Evolutionary conservation across 192 early-diverging fungal species (phyloP).

Genomic region (Spizellomyces punctatus): DNA sequence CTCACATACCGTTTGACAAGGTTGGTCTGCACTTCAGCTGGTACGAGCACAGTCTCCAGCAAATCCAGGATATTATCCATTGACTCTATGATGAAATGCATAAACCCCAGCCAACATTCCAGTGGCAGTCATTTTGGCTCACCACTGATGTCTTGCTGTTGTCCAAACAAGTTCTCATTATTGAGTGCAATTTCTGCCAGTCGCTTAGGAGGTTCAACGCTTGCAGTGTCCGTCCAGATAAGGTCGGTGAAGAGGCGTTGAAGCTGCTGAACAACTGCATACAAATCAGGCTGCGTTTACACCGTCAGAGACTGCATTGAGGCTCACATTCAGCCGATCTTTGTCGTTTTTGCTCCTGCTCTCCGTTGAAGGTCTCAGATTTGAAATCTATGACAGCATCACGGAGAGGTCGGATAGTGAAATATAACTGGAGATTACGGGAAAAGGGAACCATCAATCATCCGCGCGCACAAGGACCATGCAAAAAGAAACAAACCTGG

Average conservation of each 20-base stretch:
- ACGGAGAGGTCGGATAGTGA: conserved; percentile 31
- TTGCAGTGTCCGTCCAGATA: conserved; percentile 17
- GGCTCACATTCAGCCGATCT: background rate
- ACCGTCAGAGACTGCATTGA: background rate
- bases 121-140: background rate
- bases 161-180: conserved; percentile 29
- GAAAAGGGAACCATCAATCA: too few relatives aligned
- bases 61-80: conserved; percentile 48
- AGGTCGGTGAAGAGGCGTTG: conserved; percentile 26
- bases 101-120: background rate
- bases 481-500: background rate
- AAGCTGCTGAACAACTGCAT: conserved; percentile 25
- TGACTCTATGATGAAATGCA: conserved; percentile 24
- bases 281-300: background rate
- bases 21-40: background rate
- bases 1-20: conserved; percentile 1
- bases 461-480: too few relatives aligned
- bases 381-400: conserved; percentile 27
- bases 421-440: conserved; percentile 23
- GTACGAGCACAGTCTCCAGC: conserved; percentile 21
- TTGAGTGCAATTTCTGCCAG: conserved; percentile 40
- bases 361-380: background rate
- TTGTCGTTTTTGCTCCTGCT: background rate
- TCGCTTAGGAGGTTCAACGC: conserved; percentile 18
- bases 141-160: conserved; percentile 50